These are phyloP conservation scores for Crotalaria pallida DNA, from an alignment of 306 rosid species.

Conservation along the genomic window DNA sequence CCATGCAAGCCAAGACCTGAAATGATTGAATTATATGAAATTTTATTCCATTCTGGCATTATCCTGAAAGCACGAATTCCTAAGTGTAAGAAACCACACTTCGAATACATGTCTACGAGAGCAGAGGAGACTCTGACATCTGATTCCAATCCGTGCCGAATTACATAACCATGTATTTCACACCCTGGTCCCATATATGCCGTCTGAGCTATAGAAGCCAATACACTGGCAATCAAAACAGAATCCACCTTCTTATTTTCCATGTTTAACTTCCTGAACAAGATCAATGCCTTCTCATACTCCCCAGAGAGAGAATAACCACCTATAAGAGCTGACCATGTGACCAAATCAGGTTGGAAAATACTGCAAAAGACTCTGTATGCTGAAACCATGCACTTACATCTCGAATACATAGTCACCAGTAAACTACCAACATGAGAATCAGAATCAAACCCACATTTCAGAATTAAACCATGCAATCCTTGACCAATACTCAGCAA, in stretches of 20 bases:
- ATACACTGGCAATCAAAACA: constrained; percentile 59
- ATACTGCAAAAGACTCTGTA: constrained; percentile 51
- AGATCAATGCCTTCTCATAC: constrained; percentile 36
- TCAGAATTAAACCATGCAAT: constrained; percentile 59
- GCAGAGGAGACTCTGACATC: constrained; percentile 73
- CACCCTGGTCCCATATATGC: constrained; percentile 51
- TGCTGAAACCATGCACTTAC: constrained; percentile 57
- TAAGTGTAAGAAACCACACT: constrained; percentile 65
- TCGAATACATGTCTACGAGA: constrained; percentile 72
- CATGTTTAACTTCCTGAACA: constrained; percentile 56
- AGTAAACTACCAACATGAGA: constrained; percentile 63
- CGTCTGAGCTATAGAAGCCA: constrained; percentile 65
- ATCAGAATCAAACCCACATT: constrained; percentile 51
- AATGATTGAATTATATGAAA: constrained; percentile 73
- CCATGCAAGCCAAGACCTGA: constrained; percentile 80
- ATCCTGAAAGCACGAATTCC: constrained; percentile 49
- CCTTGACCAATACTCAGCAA: constrained; percentile 53
- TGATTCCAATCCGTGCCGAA: constrained; percentile 62
- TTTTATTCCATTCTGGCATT: constrained; percentile 51
- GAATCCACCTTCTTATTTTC: constrained; percentile 54
- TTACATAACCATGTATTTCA: constrained; percentile 66
- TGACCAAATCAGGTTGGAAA: constrained; percentile 68
- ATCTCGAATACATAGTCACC: constrained; percentile 82
- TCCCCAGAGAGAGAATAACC: constrained; percentile 74
- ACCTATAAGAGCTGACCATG: constrained; percentile 77